These are phyloP conservation scores for Haplographium delicatum DNA, from an alignment of 495 filamentous ascomycete species.

Conservation along the genomic window DNA sequence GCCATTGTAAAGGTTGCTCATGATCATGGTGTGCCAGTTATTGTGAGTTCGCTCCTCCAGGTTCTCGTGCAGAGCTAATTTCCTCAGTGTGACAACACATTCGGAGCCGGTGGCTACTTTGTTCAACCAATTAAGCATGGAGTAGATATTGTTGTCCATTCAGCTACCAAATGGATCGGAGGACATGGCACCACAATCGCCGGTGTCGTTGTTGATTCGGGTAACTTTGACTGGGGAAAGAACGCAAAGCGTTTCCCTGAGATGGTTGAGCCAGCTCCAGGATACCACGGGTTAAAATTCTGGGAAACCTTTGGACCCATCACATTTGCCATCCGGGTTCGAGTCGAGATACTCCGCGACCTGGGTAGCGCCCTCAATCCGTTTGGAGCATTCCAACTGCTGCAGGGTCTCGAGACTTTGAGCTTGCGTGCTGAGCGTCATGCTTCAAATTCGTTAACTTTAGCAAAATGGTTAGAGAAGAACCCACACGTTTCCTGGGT, in stretches of 20 bases:
- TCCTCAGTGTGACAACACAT: constrained; percentile 84
- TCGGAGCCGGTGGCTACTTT: constrained; percentile 93
- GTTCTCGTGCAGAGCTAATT: constrained; percentile 5
- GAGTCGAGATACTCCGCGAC: constrained; percentile 83
- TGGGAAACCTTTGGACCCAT: constrained; percentile 91
- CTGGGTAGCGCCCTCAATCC: constrained; percentile 82
- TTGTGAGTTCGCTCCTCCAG: constrained; percentile 49
- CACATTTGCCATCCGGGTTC: constrained; percentile 75
- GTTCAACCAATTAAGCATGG: constrained; percentile 87
- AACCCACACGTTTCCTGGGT: constrained; percentile 73
- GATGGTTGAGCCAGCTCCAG: constrained; percentile 84
- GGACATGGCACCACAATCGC: constrained; percentile 95
- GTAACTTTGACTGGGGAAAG: constrained; percentile 96
- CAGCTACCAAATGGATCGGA: constrained; percentile 97
- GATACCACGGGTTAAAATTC: constrained; percentile 96
- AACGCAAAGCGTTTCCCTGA: constrained; percentile 86
- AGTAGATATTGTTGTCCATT: constrained; percentile 92
- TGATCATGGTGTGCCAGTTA: constrained; percentile 74
- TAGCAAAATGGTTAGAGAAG: constrained; percentile 80
- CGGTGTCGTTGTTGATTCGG: constrained; percentile 84
- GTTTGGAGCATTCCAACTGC: constrained; percentile 90
- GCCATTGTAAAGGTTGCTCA: constrained; percentile 76
- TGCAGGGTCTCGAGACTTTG: constrained; percentile 88
- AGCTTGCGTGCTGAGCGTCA: constrained; percentile 83
- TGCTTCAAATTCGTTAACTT: constrained; percentile 73